Evolutionary conservation across 305 asterid species (phyloP).

Genomic region (Fraxinus greggii): DNA sequence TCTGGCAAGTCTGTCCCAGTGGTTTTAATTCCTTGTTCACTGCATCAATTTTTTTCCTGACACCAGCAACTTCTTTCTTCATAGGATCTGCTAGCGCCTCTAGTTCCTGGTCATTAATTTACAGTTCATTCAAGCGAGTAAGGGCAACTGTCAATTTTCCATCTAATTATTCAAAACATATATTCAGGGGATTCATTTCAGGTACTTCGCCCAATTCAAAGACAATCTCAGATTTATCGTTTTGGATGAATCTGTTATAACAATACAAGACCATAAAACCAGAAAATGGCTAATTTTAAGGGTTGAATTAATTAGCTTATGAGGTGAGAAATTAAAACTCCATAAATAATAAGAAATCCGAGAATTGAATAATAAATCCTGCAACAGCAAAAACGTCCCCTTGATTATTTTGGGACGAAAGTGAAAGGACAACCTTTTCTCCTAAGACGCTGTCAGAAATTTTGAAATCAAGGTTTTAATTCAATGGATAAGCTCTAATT

Average conservation of each 20-base stretch:
- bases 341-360: not conserved
- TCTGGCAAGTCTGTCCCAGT: conserved; percentile 87
- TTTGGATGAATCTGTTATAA: conserved; percentile 11
- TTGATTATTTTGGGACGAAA: not conserved
- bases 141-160: not conserved
- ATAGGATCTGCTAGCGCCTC: conserved; percentile 83
- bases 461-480: not conserved
- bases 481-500: not conserved
- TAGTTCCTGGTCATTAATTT: conserved; percentile 58
- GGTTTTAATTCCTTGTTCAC: conserved; percentile 92
- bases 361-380: conserved; percentile 7
- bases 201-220: not conserved
- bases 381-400: not conserved
- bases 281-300: conserved; percentile 9
- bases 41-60: conserved; percentile 80
- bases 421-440: conserved; percentile 8
- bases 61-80: conserved; percentile 78
- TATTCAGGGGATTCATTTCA: not conserved
- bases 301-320: not conserved
- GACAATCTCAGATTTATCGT: conserved; percentile 9
- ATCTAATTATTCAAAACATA: not conserved
- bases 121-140: not conserved
- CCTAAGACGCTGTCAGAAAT: not conserved
- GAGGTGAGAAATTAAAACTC: not conserved
- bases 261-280: conserved; percentile 10